These are phyloP conservation scores for Colletotrichum theobromicola DNA, from an alignment of 2,329 filamentous ascomycete species.

Conservation along the genomic window DNA sequence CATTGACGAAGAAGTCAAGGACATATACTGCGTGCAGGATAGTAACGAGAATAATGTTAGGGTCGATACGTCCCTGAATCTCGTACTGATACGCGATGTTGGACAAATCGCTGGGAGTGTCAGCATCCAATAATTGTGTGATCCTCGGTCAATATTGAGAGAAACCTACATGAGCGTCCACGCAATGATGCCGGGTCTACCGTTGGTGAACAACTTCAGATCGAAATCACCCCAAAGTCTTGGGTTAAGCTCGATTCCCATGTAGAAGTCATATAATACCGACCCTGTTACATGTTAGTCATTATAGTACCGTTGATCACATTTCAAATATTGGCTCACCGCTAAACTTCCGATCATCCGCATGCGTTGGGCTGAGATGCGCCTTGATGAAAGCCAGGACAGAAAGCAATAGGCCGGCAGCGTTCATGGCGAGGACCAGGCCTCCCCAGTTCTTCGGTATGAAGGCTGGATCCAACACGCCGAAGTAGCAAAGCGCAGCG, in stretches of 20 bases:
- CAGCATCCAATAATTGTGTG: neutral
- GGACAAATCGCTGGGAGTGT: neutral
- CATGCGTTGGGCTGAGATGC: neutral
- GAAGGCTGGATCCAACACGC: slow-evolving; percentile 40
- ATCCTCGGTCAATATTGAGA: accelerated
- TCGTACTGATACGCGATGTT: neutral
- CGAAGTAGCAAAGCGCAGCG: slow-evolving; percentile 27
- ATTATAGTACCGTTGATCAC: neutral
- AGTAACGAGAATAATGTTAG: slow-evolving; percentile 43
- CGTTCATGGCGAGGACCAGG: slow-evolving; percentile 41
- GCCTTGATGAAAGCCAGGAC: neutral
- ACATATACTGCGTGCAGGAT: slow-evolving; percentile 50
- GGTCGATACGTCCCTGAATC: neutral
- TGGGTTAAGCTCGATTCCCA: slow-evolving; percentile 52
- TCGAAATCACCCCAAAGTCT: slow-evolving; percentile 46
- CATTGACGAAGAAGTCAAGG: slow-evolving; percentile 54
- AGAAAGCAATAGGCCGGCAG: slow-evolving; percentile 29
- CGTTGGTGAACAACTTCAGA: slow-evolving; percentile 52
- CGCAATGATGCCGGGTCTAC: slow-evolving; percentile 50
- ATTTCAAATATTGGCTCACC: neutral
- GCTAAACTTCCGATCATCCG: neutral
- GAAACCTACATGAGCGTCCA: slow-evolving; percentile 49
- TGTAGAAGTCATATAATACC: slow-evolving; percentile 47
- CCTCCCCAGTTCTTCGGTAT: slow-evolving; percentile 47
- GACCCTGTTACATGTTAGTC: slow-evolving; percentile 30